Conservation (phyloP, 108 stramenopile species). For the Nitzschia sp. region DNA sequence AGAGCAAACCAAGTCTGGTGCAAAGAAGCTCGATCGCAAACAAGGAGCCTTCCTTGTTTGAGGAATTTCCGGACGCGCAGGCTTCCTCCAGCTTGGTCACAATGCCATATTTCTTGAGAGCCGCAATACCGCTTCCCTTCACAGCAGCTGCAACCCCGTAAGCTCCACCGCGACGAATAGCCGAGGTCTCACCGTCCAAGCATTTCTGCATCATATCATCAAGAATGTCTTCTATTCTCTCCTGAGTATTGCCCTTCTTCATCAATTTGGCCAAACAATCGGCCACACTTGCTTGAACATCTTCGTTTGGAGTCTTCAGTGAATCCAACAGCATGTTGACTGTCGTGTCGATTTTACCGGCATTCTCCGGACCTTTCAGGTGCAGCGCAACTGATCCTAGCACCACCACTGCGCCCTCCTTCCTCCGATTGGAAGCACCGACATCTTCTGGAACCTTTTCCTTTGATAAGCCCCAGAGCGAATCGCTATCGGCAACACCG, state of each 20-base stretch:
- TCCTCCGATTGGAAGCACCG: slow-evolving; percentile 73
- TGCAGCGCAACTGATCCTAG: slow-evolving; percentile 87
- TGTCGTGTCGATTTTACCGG: slow-evolving; percentile 71
- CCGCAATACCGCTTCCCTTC: slow-evolving; percentile 97
- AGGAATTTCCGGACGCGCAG: slow-evolving; percentile 56
- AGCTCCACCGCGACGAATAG: slow-evolving; percentile 88
- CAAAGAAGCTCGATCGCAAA: slow-evolving; percentile 95
- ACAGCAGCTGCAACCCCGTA: slow-evolving; percentile 95
- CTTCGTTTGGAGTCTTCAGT: slow-evolving; percentile 81
- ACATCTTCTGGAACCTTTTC: slow-evolving; percentile 58
- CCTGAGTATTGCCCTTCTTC: slow-evolving; percentile 86
- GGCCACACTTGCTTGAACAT: slow-evolving; percentile 86
- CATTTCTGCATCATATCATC: slow-evolving; percentile 61
- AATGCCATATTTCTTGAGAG: slow-evolving; percentile 91
- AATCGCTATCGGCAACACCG: slow-evolving; percentile 52
- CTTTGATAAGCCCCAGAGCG: slow-evolving; percentile 48
- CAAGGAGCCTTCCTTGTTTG: slow-evolving; percentile 92
- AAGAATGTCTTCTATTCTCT: slow-evolving; percentile 66
- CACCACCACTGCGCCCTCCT: slow-evolving; percentile 88
- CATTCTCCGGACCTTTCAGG: slow-evolving; percentile 76
- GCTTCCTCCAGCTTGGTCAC: slow-evolving; percentile 89
- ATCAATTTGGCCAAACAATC: slow-evolving; percentile 75
- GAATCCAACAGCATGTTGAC: slow-evolving; percentile 82
- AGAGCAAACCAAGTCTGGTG: slow-evolving; percentile 86
- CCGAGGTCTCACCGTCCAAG: slow-evolving; percentile 62